A percentile compares a stretch with the other conserved stretches of the same genome.
Evolutionary conservation across 805 yeast genomes (phyloP).

Genomic region (Helenozyma rhizophorensis): DNA sequence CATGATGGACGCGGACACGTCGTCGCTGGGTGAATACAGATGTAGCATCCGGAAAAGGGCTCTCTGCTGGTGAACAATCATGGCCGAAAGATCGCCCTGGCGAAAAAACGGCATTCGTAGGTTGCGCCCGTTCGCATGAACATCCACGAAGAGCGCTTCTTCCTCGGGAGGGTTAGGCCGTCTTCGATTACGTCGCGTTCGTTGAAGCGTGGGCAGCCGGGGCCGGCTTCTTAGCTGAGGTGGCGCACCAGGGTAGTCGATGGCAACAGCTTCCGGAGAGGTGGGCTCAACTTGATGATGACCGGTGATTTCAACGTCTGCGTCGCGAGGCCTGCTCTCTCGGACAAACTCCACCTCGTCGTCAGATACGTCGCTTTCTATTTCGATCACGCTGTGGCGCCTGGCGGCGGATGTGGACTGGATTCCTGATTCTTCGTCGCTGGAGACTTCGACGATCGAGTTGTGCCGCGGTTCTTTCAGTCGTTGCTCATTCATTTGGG

Average conservation of each 20-base stretch:
- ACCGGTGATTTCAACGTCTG: constrained; percentile 15
- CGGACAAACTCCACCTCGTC: constrained; percentile 14
- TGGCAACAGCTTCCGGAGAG: neutral
- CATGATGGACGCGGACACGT: constrained; percentile 27
- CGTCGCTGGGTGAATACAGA: constrained; percentile 5
- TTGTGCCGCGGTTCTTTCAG: too few relatives aligned
- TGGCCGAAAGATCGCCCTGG: constrained; percentile 4
- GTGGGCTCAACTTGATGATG: neutral
- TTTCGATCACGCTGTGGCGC: constrained; percentile 9
- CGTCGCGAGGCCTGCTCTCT: constrained; percentile 5
- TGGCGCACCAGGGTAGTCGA: neutral
- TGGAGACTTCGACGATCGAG: constrained; percentile 9
- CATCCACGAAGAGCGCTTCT: neutral
- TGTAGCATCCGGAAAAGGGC: constrained; percentile 3
- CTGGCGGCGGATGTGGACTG: too few relatives aligned
- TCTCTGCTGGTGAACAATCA: constrained; percentile 6
- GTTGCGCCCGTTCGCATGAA: neutral
- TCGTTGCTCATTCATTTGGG: too few relatives aligned
- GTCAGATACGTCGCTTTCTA: constrained; percentile 10
- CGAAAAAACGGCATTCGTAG: neutral
- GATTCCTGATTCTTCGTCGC: constrained; percentile 15
- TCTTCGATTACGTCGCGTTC: constrained; percentile 5
- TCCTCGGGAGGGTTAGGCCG: constrained; percentile 5
- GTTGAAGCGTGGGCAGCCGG: neutral
- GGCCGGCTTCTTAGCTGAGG: neutral